phyloP scores from a whole-genome alignment of 2,329 filamentous ascomycete genomes.

The Fusarium torulosum region DNA sequence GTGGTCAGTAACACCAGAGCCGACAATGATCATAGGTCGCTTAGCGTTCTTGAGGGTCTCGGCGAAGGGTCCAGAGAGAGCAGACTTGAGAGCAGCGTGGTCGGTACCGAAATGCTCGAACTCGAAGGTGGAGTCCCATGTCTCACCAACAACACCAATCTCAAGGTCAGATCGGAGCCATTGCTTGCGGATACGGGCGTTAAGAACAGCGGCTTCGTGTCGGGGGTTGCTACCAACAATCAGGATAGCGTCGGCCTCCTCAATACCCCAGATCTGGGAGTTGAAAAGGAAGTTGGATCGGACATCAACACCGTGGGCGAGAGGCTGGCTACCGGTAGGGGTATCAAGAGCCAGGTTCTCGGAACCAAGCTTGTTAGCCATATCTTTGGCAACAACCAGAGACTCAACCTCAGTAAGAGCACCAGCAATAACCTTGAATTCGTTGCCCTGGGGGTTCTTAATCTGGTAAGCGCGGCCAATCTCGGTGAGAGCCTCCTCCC shows the following conservation, averaged over 20 bases:
- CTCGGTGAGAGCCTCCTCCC: constrained; percentile 94
- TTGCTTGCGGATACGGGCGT: constrained; percentile 97
- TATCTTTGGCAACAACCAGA: constrained; percentile 95
- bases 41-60: constrained; percentile 91
- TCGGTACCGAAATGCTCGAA: constrained; percentile 90
- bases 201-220: constrained; percentile 94
- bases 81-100: constrained; percentile 83
- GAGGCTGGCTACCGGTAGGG: constrained; percentile 82
- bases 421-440: constrained; percentile 95
- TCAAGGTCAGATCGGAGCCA: constrained; percentile 96
- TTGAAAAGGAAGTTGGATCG: constrained; percentile 98
- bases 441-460: constrained; percentile 86
- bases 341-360: constrained; percentile 96
- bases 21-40: constrained; percentile 96
- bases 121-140: constrained; percentile 94
- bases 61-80: constrained; percentile 87
- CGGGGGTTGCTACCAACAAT: constrained; percentile 95
- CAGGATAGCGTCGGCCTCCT: constrained; percentile 92
- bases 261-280: constrained; percentile 91
- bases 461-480: constrained; percentile 84
- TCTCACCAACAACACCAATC: constrained; percentile 89
- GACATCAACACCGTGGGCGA: constrained; percentile 93
- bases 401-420: constrained; percentile 93
- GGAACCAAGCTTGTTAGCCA: constrained; percentile 95
- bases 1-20: constrained; percentile 92